Evolutionary conservation across 352 stramenopile species (phyloP), one percentile per base, ranked within the genome.

Genomic region (Pythium rhizo-oryzae): DNA sequence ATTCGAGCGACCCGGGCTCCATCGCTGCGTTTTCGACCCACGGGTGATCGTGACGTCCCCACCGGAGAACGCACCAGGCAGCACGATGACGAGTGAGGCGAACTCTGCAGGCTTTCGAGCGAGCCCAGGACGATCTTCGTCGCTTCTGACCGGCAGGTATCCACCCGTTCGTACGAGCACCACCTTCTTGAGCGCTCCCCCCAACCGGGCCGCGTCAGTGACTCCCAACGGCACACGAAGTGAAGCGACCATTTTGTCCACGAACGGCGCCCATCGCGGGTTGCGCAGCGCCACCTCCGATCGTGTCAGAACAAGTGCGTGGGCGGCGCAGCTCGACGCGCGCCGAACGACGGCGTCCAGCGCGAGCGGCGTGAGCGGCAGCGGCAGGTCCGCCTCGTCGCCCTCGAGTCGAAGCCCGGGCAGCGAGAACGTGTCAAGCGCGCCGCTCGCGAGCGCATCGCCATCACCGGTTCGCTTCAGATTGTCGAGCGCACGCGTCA

Each of bases 311-410:
- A 12, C 23, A 23, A 23, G 39, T 11, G 49, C 15, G 19, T 35
- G 24, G 6, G 44, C 52, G 11, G 19, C 15, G 15, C 21, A 8
- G 25, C 4, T 19, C 19, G 18, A 30, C 25, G 24, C 13, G n/a
- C n/a, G 35, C 3, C 15, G 24, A 8, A 4, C 25, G 30, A 57
- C 6, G 12, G 52, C n/a, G 1, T 47, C 28, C 12, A 33, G 15
- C 18, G 52, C 25, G 5, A n/a, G 15, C 13, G 33, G 35, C 30
- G 54, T 59, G 30, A 61, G 39, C 19, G 54, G 54, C n/a, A 61
- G 15, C 5, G n/a, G 54, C 8, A 61, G 24, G 19, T 51, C 54
- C n/a, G 28, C 19, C 5, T 4, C 2, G 4, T 61, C 35, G 7
- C 21, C 35, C 21, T 1, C 18, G 16, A 61, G 28, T 8, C 33